Evolutionary conservation across 2,329 filamentous ascomycete species (phyloP).

Genomic region (Trichoderma sp.): DNA sequence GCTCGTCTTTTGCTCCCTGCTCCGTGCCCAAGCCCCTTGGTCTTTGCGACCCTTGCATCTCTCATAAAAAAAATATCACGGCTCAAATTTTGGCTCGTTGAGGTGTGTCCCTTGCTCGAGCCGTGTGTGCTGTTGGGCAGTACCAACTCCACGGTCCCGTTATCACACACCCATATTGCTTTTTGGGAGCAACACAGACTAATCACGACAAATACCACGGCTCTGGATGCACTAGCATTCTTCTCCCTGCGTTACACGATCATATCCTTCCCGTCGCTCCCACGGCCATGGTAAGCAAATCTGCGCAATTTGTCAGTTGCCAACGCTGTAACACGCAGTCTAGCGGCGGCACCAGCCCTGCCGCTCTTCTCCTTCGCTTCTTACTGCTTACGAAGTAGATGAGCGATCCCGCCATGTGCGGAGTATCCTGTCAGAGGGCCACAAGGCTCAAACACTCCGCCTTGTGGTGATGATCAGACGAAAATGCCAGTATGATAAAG

Average conservation of each 20-base stretch:
- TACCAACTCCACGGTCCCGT: slow-evolving; percentile 1
- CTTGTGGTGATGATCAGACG: background rate
- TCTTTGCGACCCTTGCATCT: slow-evolving; percentile 1
- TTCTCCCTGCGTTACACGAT: background rate
- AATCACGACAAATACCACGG: background rate
- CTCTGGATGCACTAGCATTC: background rate
- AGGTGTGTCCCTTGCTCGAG: background rate
- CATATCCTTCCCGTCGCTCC: slow-evolving; percentile 1
- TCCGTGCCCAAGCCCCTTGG: background rate
- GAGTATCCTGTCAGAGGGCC: background rate
- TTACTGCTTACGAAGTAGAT: slow-evolving; percentile 1
- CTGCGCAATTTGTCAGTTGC: background rate
- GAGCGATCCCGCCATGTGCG: background rate
- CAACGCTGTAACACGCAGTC: background rate
- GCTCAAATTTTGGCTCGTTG: background rate
- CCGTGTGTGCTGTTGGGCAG: background rate
- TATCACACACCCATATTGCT: background rate
- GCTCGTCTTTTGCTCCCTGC: background rate
- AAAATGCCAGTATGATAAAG: background rate
- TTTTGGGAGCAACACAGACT: background rate
- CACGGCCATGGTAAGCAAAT: slow-evolving; percentile 12
- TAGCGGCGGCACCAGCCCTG: background rate
- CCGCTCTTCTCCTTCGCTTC: background rate
- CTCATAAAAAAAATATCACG: background rate
- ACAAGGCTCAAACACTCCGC: slow-evolving; percentile 11